Conservation (phyloP, 2,329 filamentous ascomycete species). For the Didymella keratinophila region DNA sequence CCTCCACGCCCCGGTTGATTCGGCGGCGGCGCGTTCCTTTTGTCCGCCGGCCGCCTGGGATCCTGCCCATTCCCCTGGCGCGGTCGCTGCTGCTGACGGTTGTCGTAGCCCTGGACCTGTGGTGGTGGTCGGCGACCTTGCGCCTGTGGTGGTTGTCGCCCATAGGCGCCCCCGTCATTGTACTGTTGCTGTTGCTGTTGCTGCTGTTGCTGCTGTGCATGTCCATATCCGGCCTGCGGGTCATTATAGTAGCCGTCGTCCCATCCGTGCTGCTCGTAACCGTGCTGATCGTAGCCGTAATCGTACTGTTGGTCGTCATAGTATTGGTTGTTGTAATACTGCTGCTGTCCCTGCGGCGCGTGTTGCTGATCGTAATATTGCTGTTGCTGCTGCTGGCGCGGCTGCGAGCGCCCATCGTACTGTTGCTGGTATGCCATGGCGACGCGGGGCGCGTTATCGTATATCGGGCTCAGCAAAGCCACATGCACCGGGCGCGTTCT, state of each 20-base stretch:
- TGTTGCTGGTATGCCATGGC: constrained; percentile 54
- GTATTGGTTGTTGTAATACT: constrained; percentile 43
- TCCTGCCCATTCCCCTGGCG: constrained; percentile 40
- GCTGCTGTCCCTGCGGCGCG: constrained; percentile 35
- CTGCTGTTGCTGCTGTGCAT: constrained; percentile 27
- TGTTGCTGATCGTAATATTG: constrained; percentile 18
- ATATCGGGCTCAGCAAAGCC: constrained; percentile 26
- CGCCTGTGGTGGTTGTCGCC: constrained; percentile 25
- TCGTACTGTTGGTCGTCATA: constrained; percentile 39
- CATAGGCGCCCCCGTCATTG: constrained; percentile 34
- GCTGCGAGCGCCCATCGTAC: constrained; percentile 45
- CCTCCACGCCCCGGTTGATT: constrained; percentile 33
- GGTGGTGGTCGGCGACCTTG: constrained; percentile 31
- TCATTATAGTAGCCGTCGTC: constrained; percentile 46
- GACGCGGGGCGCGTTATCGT: constrained; percentile 24
- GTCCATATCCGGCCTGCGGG: constrained; percentile 39
- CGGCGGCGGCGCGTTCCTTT: constrained; percentile 33
- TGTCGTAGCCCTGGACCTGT: constrained; percentile 39
- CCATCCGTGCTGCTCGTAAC: constrained; percentile 42
- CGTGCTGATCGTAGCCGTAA: constrained; percentile 45
- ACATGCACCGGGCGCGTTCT: constrained; percentile 28
- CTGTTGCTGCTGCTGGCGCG: constrained; percentile 36
- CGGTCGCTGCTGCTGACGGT: constrained; percentile 35
- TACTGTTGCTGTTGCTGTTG: constrained; percentile 36
- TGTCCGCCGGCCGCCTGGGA: constrained; percentile 37